These are phyloP conservation scores for Botrytis tulipae DNA, from an alignment of 2,329 filamentous ascomycete genomes.

Conservation along the genomic window DNA sequence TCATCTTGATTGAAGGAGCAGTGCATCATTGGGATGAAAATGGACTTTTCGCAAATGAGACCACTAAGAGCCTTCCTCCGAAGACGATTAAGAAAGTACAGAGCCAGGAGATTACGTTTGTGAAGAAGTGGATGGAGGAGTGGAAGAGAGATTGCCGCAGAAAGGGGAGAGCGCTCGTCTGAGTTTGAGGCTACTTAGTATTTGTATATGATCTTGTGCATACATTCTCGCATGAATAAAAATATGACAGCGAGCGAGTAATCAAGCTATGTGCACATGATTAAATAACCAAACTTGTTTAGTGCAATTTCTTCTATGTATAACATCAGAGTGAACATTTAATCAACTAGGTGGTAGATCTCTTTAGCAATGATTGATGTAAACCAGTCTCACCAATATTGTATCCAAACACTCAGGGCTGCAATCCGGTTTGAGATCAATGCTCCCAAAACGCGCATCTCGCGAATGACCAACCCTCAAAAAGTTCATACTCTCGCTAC, in stretches of 20 bases:
- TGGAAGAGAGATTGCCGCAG: conserved; percentile 42
- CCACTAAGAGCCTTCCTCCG: conserved; percentile 53
- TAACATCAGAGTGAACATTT: no score
- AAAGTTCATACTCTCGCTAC: no score
- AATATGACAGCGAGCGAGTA: background rate
- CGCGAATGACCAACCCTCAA: no score
- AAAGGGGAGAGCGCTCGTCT: background rate
- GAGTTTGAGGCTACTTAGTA: background rate
- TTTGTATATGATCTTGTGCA: background rate
- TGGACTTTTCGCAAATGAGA: conserved; percentile 62
- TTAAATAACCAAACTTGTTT: no score
- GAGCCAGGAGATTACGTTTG: conserved; percentile 56
- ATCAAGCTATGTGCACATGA: no score
- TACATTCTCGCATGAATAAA: background rate
- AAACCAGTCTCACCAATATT: no score
- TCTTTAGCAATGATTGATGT: no score
- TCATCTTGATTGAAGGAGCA: conserved; percentile 68
- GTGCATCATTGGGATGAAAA: conserved; percentile 84
- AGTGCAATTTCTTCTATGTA: no score
- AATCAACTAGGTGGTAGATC: no score
- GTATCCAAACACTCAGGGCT: no score
- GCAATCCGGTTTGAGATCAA: no score
- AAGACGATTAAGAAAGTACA: conserved; percentile 58
- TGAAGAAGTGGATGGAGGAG: conserved; percentile 65
- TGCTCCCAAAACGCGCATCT: no score